Base-by-base conservation (phyloP, 225 moss, liverwort and hornwort species). In the Bryum argenteum region DNA sequence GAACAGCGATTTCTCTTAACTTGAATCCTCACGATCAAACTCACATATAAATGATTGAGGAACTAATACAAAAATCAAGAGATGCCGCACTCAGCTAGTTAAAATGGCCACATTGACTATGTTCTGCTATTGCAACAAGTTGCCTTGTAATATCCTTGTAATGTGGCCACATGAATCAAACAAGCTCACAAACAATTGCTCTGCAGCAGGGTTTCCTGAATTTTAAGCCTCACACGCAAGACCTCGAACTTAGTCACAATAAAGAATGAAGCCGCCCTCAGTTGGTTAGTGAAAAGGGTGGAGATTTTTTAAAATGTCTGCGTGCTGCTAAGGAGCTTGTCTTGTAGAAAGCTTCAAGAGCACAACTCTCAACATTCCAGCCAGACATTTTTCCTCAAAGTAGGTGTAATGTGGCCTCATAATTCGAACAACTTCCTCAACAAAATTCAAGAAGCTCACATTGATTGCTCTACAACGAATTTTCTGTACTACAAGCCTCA, bases 301-400 rank as follows among this genome's bases (percentile, higher is more conserved):
- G 33, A 2, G 67, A 19, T 41, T 39, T 41, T 41, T 15, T 19
- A 1, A 17, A 37, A 61, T 9, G 28, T 23, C 47, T 26, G 58
- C 21, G 59, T 65, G 51, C 42, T 28, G 5, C 26, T 8, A 65
- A 52, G 52, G 60, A 50, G 50, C 63, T 63, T 68, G 85, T 91
- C 89, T 86, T 84, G 69, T 92, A 95, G 51, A 92, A 95, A 19
- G 78, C 74, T 70, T 33, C 33, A 33, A 33, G 5, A 33, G 33
- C 33, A n/a, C n/a, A n/a, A n/a, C n/a, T n/a, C n/a, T n/a, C n/a
- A n/a, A n/a, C n/a, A n/a, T n/a, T n/a, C 5, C 5, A 5, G 5
- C 2, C 2, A 28, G 5, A 28, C 2, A 2, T 2, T 28, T 28
- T 28, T 5, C 2, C 3, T 5, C 28, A 28, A 2, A 28, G 28